Evolutionary conservation across 345 rosid species (phyloP).

Genomic region (Syzygium oleosum): DNA sequence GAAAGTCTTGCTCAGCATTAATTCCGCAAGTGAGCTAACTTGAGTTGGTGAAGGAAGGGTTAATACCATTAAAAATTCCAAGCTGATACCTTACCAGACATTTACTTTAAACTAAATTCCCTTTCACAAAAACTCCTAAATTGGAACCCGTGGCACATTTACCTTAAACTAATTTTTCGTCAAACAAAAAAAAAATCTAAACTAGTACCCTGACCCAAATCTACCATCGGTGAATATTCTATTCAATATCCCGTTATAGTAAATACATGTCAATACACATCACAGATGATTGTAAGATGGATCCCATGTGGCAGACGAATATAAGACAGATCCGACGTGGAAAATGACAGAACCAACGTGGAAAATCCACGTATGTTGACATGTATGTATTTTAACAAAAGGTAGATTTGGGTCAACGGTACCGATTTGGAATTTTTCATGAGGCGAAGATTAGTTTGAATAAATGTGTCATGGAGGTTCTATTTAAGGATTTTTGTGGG

Average conservation of each 20-base stretch:
- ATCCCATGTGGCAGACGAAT: accelerated
- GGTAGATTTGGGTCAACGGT: not conserved
- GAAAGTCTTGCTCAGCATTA: not conserved
- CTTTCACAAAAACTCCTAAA: not conserved
- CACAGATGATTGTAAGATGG: accelerated
- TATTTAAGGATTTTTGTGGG: not conserved
- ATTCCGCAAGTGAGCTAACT: not conserved
- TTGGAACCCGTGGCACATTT: not conserved
- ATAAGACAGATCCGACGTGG: accelerated
- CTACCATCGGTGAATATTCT: not conserved
- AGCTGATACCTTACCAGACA: not conserved
- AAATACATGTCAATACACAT: not conserved
- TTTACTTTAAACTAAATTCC: not conserved
- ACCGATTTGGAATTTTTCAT: not conserved
- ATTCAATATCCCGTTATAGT: not conserved
- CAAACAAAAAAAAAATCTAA: not conserved
- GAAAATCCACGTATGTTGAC: not conserved
- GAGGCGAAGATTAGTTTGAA: not conserved
- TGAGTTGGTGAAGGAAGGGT: not conserved
- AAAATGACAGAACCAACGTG: not conserved
- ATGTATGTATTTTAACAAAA: not conserved
- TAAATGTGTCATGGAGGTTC: not conserved
- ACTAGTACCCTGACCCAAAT: not conserved
- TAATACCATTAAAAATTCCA: not conserved
- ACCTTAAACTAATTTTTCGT: not conserved